Conservation (phyloP, 2,329 filamentous ascomycete species). For the Beauveria sp. region DNA sequence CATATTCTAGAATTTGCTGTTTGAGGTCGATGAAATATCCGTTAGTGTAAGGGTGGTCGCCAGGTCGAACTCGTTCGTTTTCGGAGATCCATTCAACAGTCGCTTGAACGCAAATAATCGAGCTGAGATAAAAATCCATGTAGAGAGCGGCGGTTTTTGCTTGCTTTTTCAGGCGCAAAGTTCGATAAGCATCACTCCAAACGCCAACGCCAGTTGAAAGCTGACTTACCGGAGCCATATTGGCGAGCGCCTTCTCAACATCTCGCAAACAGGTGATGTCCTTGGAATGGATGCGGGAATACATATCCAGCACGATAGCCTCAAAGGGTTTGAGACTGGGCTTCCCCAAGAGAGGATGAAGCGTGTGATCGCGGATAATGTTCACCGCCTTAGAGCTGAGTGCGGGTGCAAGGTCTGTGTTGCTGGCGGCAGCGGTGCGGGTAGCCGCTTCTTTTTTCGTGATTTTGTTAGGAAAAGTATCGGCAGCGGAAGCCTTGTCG, state of each 20-base stretch:
- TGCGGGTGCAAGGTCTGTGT: constrained; percentile 44
- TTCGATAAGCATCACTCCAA: constrained; percentile 62
- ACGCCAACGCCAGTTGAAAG: constrained; percentile 45
- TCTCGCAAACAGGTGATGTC: constrained; percentile 88
- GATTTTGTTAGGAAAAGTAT: constrained; percentile 33
- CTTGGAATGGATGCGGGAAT: constrained; percentile 70
- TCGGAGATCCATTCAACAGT: constrained; percentile 82
- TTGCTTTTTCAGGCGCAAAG: constrained; percentile 68
- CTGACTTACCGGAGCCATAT: constrained; percentile 87
- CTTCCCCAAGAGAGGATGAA: constrained; percentile 71
- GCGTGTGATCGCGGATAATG: constrained; percentile 71
- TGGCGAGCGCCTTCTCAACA: constrained; percentile 86
- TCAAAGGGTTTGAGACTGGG: constrained; percentile 71
- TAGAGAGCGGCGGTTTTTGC: constrained; percentile 64
- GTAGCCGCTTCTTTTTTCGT: constrained; percentile 35
- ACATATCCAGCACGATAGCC: constrained; percentile 69
- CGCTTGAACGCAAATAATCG: constrained; percentile 82
- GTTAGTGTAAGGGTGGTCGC: constrained; percentile 87
- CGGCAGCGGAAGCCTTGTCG: constrained; percentile 39
- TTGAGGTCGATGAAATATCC: constrained; percentile 95
- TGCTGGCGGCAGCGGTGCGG: constrained; percentile 46
- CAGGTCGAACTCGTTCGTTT: constrained; percentile 74
- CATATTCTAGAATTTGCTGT: constrained; percentile 88
- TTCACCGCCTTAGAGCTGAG: constrained; percentile 64
- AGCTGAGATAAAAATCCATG: constrained; percentile 82